phyloP scores from a whole-genome alignment of 1,284 basidiomycete species.

The Laetiporus sulphureus region DNA sequence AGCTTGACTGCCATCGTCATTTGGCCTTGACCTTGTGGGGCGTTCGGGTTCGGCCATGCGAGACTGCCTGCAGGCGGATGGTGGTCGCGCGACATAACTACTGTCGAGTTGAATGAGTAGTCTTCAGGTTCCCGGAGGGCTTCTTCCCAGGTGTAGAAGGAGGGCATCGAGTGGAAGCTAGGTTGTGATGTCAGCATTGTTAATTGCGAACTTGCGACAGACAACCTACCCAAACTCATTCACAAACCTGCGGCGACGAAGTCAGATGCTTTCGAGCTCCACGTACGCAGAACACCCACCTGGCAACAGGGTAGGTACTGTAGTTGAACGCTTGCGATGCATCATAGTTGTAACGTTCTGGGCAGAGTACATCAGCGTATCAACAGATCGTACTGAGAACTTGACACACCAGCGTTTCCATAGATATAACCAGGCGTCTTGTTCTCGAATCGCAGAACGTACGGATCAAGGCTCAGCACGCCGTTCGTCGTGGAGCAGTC shows the following conservation, averaged over 20 bases:
- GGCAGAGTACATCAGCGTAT: too few species aligned
- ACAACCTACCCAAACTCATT: conserved; percentile 51
- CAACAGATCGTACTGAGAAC: background rate
- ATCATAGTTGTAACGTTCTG: conserved; percentile 53
- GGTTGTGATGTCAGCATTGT: background rate
- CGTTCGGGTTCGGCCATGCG: conserved; percentile 52
- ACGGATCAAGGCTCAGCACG: conserved; percentile 50
- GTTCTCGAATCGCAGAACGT: conserved; percentile 45
- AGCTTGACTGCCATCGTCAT: conserved; percentile 45
- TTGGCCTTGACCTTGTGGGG: conserved; percentile 45
- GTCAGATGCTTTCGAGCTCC: too few species aligned
- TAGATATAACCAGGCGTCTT: conserved; percentile 47
- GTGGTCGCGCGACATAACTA: conserved; percentile 53
- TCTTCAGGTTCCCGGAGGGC: conserved; percentile 43
- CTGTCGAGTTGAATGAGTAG: conserved; percentile 54
- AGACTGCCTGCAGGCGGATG: conserved; percentile 52
- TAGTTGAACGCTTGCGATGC: conserved; percentile 49
- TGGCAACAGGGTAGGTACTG: conserved; percentile 46
- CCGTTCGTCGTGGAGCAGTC: conserved; percentile 58
- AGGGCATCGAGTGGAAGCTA: conserved; percentile 62
- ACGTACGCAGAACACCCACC: conserved; percentile 23
- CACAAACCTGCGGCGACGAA: conserved; percentile 34
- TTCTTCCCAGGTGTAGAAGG: conserved; percentile 57
- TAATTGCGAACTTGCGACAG: background rate
- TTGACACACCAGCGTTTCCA: conserved; percentile 42